phyloP scores from a whole-genome alignment of 2,329 filamentous ascomycete species.

The Colletotrichum sp. region DNA sequence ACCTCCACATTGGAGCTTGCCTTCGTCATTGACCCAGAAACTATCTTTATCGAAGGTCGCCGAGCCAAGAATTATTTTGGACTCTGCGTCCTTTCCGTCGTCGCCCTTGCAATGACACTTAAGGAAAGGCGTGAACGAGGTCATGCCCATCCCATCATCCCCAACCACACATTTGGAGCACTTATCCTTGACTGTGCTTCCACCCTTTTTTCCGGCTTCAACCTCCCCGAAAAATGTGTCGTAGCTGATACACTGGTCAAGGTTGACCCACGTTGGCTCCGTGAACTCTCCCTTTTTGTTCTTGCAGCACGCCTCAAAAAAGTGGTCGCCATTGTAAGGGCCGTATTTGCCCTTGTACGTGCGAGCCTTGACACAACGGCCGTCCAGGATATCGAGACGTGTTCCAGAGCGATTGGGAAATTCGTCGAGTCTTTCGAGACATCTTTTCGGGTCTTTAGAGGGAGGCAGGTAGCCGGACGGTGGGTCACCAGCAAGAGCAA shows the following conservation, averaged over 20 bases:
- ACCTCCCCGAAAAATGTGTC: background rate
- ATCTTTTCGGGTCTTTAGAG: background rate
- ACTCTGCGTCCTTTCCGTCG: background rate
- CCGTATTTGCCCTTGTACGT: constrained; percentile 1
- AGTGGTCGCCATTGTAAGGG: background rate
- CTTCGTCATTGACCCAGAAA: background rate
- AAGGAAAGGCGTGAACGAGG: background rate
- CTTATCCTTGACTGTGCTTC: background rate
- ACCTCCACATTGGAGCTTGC: background rate
- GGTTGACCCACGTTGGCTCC: background rate
- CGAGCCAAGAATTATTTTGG: background rate
- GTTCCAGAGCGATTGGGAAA: background rate
- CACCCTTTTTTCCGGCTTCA: background rate
- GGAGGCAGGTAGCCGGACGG: background rate
- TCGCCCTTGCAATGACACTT: background rate
- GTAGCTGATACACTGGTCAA: background rate
- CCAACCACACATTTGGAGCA: background rate
- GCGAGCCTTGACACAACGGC: background rate
- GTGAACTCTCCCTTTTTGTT: background rate
- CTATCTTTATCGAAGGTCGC: background rate
- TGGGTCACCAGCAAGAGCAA: background rate
- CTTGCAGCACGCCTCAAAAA: background rate
- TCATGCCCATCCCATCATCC: background rate
- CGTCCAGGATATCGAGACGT: background rate
- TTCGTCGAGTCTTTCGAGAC: background rate